Conservation (phyloP, 495 filamentous ascomycete genomes). For the Opeltia flavorubescens region DNA sequence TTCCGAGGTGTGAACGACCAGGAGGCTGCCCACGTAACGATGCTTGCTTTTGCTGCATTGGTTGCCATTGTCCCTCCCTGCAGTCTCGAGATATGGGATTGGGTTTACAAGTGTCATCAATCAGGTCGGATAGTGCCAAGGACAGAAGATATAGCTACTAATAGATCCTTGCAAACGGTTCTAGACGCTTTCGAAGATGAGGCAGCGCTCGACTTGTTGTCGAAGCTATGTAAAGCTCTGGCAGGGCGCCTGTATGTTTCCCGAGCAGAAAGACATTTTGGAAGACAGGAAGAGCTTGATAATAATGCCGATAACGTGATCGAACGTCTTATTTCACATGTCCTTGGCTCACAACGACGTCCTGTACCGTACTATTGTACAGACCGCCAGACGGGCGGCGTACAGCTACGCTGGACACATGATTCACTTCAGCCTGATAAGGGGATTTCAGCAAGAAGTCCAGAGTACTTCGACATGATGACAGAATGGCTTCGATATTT, state of each 20-base stretch:
- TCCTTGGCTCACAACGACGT: too few relatives aligned
- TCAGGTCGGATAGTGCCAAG: conserved; percentile 36
- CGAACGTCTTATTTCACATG: too few relatives aligned
- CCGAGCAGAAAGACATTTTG: too few relatives aligned
- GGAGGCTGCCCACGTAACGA: conserved; percentile 42
- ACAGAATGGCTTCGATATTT: conserved; percentile 68
- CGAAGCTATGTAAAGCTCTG: conserved; percentile 22
- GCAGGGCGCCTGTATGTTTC: neutral
- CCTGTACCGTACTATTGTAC: neutral
- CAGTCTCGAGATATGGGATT: conserved; percentile 32
- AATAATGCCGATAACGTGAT: too few relatives aligned
- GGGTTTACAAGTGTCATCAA: conserved; percentile 36
- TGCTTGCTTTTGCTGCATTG: conserved; percentile 42
- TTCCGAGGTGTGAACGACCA: neutral
- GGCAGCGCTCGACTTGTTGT: conserved; percentile 39
- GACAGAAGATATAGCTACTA: conserved; percentile 24
- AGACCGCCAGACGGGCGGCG: neutral
- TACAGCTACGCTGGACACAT: conserved; percentile 4
- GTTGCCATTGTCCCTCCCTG: conserved; percentile 35
- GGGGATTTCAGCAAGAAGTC: conserved; percentile 23
- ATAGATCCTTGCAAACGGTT: conserved; percentile 22
- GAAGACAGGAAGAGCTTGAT: too few relatives aligned
- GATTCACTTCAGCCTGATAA: conserved; percentile 21
- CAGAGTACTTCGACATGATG: conserved; percentile 26
- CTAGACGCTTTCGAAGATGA: conserved; percentile 49